Evolutionary conservation across 2,329 filamentous ascomycete genomes (phyloP), one percentile per base, ranked within the genome.

Genomic region (Chaetomiaceae sp.): DNA sequence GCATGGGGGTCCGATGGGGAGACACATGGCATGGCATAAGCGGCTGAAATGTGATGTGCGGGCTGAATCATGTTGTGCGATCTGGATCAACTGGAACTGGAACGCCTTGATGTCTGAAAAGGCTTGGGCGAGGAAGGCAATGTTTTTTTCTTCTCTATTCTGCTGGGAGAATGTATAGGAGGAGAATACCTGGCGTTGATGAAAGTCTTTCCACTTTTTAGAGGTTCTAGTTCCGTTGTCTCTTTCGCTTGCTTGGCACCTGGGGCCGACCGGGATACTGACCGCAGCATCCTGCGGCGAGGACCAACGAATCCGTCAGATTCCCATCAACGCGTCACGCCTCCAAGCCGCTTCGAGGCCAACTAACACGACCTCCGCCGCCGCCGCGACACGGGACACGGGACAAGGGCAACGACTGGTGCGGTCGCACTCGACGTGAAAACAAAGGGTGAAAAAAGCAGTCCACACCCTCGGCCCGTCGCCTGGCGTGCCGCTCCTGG

Each of bases 291-390:
- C n/a, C n/a, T n/a, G 43, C 47, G 44, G 47, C 54, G 50, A 54
- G 53, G 37, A 31, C 57, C 55, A 58, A 58, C 51, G 44, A 38
- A 58, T 55, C 33, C 23, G 41, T 38, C 37, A 37, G 38, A 19
- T 16, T 43, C 17, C 38, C 39, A 20, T 46, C 44, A 45, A 49
- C 55, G 50, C 51, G 56, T 49, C 43, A 55, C 51, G 45, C 46
- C 52, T 44, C 49, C 33, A 35, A 48, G 35, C 53, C 45, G 50
- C 56, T 39, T 23, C 19, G 34, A 33, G 54, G 42, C 54, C 56
- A 50, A 46, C 51, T 41, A 48, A 53, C 56, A 56, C 55, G 58
- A 54, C 55, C 57, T 41, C 40, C 45, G 44, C 33, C 45, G 46
- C 38, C 38, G 21, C 45, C 34, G 37, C 43, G 45, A 38, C 25